Conservation (phyloP, 2,329 filamentous ascomycete genomes). For the Pestalotiopsis sp. region DNA sequence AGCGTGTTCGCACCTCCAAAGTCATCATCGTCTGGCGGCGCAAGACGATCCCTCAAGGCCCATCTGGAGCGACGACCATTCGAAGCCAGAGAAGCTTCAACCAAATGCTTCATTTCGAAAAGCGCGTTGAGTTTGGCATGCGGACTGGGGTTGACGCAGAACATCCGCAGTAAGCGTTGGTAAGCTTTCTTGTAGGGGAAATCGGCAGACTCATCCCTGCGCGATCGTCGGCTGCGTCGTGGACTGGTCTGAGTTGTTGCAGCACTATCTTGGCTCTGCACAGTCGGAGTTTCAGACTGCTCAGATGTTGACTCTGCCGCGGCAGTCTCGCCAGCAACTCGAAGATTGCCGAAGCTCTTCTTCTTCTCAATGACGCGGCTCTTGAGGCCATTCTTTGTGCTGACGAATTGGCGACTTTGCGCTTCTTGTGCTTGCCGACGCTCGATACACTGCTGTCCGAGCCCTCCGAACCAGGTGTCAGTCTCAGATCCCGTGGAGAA, state of each 20-base stretch:
- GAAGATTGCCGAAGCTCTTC: conserved; percentile 69
- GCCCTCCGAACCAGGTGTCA: conserved; percentile 78
- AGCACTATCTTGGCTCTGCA: conserved; percentile 44
- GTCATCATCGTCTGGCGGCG: conserved; percentile 35
- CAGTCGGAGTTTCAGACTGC: conserved; percentile 37
- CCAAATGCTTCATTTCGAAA: conserved; percentile 80
- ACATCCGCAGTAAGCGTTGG: conserved; percentile 77
- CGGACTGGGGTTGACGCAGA: conserved; percentile 87
- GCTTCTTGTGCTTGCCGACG: conserved; percentile 59
- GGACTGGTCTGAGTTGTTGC: conserved; percentile 42
- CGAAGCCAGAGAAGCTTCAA: conserved; percentile 72
- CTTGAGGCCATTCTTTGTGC: conserved; percentile 47
- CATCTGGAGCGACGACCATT: conserved; percentile 44
- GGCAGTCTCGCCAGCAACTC: conserved; percentile 47
- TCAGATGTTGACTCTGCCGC: conserved; percentile 38
- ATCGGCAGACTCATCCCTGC: conserved; percentile 45
- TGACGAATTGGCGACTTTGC: conserved; percentile 41
- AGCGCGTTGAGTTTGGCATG: conserved; percentile 83
- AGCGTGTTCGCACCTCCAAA: conserved; percentile 40
- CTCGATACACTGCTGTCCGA: conserved; percentile 68
- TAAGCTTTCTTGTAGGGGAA: conserved; percentile 86
- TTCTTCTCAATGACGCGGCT: conserved; percentile 63
- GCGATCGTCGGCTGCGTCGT: conserved; percentile 28
- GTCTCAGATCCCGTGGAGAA: conserved; percentile 92
- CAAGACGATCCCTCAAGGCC: conserved; percentile 40